A percentile compares a stretch with the other conserved stretches of the same genome.
Evolutionary conservation across 2,329 filamentous ascomycete species (phyloP).

Genomic region (Celoporthe dispersa): DNA sequence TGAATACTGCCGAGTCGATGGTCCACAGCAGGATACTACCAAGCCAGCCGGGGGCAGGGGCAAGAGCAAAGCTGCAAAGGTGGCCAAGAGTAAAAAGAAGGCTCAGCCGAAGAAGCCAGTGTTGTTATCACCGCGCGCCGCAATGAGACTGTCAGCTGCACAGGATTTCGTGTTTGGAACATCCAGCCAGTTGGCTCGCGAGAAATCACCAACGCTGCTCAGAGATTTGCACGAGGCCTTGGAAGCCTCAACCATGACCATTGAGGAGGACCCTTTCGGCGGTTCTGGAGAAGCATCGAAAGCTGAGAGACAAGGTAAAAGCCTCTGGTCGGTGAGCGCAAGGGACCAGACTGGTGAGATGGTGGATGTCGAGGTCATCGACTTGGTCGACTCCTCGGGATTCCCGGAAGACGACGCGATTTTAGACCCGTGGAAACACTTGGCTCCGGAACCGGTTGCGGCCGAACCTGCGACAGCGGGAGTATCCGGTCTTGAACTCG

Average conservation of each 20-base stretch:
- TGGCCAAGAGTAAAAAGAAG: slow-evolving; percentile 45
- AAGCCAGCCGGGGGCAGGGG: slow-evolving; percentile 34
- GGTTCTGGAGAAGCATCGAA: slow-evolving; percentile 32
- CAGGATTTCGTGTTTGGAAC: slow-evolving; percentile 87
- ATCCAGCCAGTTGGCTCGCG: slow-evolving; percentile 77
- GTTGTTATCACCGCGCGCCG: slow-evolving; percentile 71
- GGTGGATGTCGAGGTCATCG: slow-evolving; percentile 64
- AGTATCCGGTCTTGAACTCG: slow-evolving; percentile 22
- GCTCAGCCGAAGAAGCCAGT: slow-evolving; percentile 47
- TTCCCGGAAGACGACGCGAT: slow-evolving; percentile 33
- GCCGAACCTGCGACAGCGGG: slow-evolving; percentile 14
- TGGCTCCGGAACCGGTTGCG: slow-evolving; percentile 27
- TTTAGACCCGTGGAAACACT: slow-evolving; percentile 38
- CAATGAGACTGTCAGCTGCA: slow-evolving; percentile 64
- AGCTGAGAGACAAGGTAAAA: slow-evolving; percentile 32
- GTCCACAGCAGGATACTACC: slow-evolving; percentile 40
- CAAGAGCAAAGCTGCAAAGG: slow-evolving; percentile 46
- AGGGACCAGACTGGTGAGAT: slow-evolving; percentile 68
- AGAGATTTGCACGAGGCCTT: slow-evolving; percentile 66
- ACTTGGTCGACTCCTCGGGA: slow-evolving; percentile 55
- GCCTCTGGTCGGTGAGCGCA: slow-evolving; percentile 73
- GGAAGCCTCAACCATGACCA: slow-evolving; percentile 57
- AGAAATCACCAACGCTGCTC: slow-evolving; percentile 70
- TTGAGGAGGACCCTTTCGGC: slow-evolving; percentile 45
- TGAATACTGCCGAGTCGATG: slow-evolving; percentile 48